Percentiles rank a stretch among this genome's conserved stretches.
These are phyloP conservation scores for Dryas alaskensis DNA, from an alignment of 306 rosid species.

Conservation along the genomic window DNA sequence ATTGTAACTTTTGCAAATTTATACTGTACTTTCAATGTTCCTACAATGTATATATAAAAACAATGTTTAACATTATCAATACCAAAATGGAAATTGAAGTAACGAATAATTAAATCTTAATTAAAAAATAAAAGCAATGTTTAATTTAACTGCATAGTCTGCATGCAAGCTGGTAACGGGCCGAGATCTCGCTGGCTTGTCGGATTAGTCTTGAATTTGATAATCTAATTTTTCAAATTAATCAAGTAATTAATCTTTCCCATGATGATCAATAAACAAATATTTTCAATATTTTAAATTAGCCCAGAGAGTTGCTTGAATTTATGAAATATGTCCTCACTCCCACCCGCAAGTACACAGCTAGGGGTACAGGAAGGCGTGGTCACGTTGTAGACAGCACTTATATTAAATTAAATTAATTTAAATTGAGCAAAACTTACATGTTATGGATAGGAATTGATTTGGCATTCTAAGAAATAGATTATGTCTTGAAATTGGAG, in stretches of 20 bases:
- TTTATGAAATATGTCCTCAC: background rate
- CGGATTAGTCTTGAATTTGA: conserved; percentile 7
- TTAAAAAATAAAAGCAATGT: background rate
- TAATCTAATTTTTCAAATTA: background rate
- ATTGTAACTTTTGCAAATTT: background rate
- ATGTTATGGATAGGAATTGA: too few species aligned
- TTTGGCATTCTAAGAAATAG: too few species aligned
- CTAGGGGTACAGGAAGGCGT: background rate
- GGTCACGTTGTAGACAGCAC: background rate
- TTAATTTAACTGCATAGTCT: background rate
- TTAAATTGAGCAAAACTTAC: too few species aligned
- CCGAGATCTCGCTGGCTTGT: conserved; percentile 31
- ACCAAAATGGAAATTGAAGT: background rate
- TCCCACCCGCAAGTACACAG: background rate
- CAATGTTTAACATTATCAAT: background rate
- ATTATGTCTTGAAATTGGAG: too few species aligned
- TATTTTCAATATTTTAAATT: background rate
- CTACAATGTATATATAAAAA: background rate
- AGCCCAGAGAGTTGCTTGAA: background rate
- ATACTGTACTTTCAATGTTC: background rate
- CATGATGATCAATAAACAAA: background rate
- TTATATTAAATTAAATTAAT: too few species aligned
- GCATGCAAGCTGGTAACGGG: conserved; percentile 5
- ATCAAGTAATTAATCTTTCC: background rate
- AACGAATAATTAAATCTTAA: background rate